Evolutionary conservation across 768 basidiomycete species (phyloP), one percentile per base, ranked within the genome.

Genomic region (Omphalotus guepiniiformis): DNA sequence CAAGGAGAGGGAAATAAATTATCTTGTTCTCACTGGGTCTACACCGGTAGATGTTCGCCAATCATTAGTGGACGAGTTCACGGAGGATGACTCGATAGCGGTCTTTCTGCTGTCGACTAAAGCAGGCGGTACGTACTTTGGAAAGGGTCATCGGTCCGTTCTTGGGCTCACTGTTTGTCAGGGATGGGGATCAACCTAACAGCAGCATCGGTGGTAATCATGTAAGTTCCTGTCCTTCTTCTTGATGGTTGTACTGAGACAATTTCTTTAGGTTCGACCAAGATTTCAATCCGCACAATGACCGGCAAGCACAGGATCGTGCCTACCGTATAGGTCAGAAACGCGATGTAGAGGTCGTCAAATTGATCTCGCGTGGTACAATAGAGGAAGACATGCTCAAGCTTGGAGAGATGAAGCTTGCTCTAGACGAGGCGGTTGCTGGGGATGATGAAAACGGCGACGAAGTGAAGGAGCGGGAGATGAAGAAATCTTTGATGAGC

Each of bases 241-340:
- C n/a, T 35, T 29, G 32, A 6, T 26, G 19, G 34, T 47, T 26
- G 40, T 16, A 34, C 22, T 29, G 35, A 21, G 34, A 21, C n/a
- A 25, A 34, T 29, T 28, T 29, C 49, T 35, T 23, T 49, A 88
- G 86, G 81, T 96, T 93, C 61, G 95, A 99, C 62, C 93, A 95
- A 61, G 95, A 98, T 63, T 99, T 97, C 68, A 98, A 98, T 63
- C 90, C 90, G 3, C 90, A 93, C 68, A 99, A 99, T 63, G 96
- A 98, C 66, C 82, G 88, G 51, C 96, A 99, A 68, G 96, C 96
- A 1, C 93, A 95, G 50, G 96, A 99, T 65, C 83, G 96, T 27
- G 93, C 93, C 21, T 98, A 97, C 65, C 87, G 96, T 22, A 96
- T 99, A 54, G 95, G 93, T 19, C 93, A 96, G 65, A 92, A 89